Evolutionary conservation across 1,284 basidiomycete species (phyloP).

Genomic region (Ceratobasidium sp.): DNA sequence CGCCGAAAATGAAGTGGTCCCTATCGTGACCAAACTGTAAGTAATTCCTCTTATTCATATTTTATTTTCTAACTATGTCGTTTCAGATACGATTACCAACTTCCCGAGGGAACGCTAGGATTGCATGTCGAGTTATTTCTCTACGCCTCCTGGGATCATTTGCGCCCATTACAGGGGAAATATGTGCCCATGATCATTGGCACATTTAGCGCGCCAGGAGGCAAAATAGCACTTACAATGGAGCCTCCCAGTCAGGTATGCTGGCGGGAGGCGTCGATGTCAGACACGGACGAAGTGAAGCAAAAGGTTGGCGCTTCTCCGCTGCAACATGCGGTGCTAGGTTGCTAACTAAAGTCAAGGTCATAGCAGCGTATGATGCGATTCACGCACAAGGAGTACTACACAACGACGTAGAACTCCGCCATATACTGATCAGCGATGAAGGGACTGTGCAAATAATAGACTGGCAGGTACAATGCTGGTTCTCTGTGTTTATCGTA

Average conservation of each 20-base stretch:
- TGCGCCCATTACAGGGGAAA: slow-evolving; percentile 67
- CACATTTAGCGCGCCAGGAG: slow-evolving; percentile 59
- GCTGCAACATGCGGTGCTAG: background rate
- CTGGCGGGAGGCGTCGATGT: slow-evolving; percentile 71
- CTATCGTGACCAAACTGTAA: slow-evolving; percentile 2
- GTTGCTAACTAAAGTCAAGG: slow-evolving; percentile 61
- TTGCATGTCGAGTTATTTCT: slow-evolving; percentile 43
- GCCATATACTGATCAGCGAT: slow-evolving; percentile 70
- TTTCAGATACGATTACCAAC: slow-evolving; percentile 6
- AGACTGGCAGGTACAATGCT: slow-evolving; percentile 59
- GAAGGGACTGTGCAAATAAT: slow-evolving; percentile 69
- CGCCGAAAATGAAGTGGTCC: background rate
- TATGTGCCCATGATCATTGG: slow-evolving; percentile 69
- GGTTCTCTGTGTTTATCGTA: background rate
- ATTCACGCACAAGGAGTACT: slow-evolving; percentile 66
- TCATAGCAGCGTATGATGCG: slow-evolving; percentile 64
- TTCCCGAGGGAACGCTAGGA: slow-evolving; percentile 5
- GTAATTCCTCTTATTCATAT: background rate
- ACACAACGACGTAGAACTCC: slow-evolving; percentile 66
- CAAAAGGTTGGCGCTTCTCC: slow-evolving; percentile 7
- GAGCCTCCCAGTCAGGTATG: slow-evolving; percentile 68
- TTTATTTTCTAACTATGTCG: no score
- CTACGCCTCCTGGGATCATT: slow-evolving; percentile 61
- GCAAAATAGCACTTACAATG: slow-evolving; percentile 64
- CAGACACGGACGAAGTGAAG: slow-evolving; percentile 54